These are phyloP conservation scores for Scutellospora calospora DNA, from an alignment of 371 early-diverging fungal species.

Conservation along the genomic window DNA sequence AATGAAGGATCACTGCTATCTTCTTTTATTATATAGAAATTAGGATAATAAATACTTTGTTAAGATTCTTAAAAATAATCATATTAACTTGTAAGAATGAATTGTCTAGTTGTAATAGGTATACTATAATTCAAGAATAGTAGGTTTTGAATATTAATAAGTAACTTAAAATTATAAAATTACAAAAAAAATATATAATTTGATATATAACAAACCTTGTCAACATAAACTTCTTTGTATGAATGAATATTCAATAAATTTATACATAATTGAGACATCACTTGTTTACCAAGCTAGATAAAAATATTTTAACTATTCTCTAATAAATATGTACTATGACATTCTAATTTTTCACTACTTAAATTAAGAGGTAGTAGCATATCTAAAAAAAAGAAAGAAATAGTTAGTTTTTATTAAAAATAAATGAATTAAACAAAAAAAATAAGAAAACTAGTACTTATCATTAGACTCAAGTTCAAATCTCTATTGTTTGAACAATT, in stretches of 20 bases:
- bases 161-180: background rate
- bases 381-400: no score
- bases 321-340: slow-evolving; percentile 86
- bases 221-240: slow-evolving; percentile 68
- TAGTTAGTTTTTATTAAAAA: no score
- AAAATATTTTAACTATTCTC: slow-evolving; percentile 86
- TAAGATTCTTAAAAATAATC: slow-evolving; percentile 67
- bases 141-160: background rate
- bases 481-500: no score
- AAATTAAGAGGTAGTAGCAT: no score
- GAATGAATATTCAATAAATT: slow-evolving; percentile 73
- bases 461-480: no score
- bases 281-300: slow-evolving; percentile 88
- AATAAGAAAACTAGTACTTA: no score
- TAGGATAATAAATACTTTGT: slow-evolving; percentile 68
- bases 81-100: slow-evolving; percentile 67
- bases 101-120: slow-evolving; percentile 67
- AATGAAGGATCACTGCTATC: slow-evolving; percentile 86
- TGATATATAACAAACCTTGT: slow-evolving; percentile 55
- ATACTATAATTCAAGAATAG: slow-evolving; percentile 45
- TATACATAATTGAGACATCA: slow-evolving; percentile 75
- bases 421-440: no score
- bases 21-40: slow-evolving; percentile 86
- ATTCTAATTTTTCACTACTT: slow-evolving; percentile 85
- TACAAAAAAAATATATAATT: background rate